Percentiles rank a stretch among this genome's conserved stretches.
These are phyloP conservation scores for Cryptosporidium bovis DNA, from an alignment of 169 alveolate species.

Conservation along the genomic window DNA sequence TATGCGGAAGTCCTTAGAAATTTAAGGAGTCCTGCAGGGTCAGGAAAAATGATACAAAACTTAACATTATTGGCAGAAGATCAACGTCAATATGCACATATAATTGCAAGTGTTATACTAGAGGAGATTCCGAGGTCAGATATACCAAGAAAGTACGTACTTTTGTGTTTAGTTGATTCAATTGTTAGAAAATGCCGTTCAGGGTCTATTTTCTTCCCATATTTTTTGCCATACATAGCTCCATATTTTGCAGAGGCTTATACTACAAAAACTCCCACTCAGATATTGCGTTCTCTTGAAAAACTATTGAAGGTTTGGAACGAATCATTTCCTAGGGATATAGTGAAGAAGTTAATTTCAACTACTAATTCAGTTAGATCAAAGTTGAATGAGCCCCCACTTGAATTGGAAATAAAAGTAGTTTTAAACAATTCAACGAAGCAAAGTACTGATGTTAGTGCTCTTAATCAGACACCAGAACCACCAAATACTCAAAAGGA, in stretches of 20 bases:
- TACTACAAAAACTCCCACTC: slow-evolving; percentile 55
- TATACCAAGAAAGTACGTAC: slow-evolving; percentile 71
- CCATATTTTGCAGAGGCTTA: slow-evolving; percentile 75
- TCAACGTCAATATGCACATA: slow-evolving; percentile 73
- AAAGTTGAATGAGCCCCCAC: slow-evolving; percentile 63
- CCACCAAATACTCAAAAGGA: background rate
- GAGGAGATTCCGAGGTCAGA: slow-evolving; percentile 72
- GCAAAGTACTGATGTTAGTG: background rate
- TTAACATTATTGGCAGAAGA: slow-evolving; percentile 67
- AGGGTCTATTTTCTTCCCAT: slow-evolving; percentile 66
- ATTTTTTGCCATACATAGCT: slow-evolving; percentile 71
- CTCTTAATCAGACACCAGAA: background rate
- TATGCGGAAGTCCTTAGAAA: slow-evolving; percentile 65
- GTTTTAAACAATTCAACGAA: background rate
- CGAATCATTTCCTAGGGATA: slow-evolving; percentile 60
- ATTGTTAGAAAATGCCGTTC: slow-evolving; percentile 70
- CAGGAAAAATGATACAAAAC: slow-evolving; percentile 69
- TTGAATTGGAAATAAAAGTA: slow-evolving; percentile 19
- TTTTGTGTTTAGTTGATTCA: slow-evolving; percentile 66
- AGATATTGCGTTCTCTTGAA: slow-evolving; percentile 64
- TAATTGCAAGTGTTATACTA: slow-evolving; percentile 66
- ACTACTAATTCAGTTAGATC: slow-evolving; percentile 67
- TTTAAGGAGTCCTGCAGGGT: slow-evolving; percentile 69
- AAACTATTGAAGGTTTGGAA: slow-evolving; percentile 63
- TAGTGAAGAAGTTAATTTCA: slow-evolving; percentile 32